Percentiles rank a stretch among this genome's conserved stretches.
Evolutionary conservation across 73 alveolate genomes (phyloP).

Genomic region (Paramecium biaurelia): DNA sequence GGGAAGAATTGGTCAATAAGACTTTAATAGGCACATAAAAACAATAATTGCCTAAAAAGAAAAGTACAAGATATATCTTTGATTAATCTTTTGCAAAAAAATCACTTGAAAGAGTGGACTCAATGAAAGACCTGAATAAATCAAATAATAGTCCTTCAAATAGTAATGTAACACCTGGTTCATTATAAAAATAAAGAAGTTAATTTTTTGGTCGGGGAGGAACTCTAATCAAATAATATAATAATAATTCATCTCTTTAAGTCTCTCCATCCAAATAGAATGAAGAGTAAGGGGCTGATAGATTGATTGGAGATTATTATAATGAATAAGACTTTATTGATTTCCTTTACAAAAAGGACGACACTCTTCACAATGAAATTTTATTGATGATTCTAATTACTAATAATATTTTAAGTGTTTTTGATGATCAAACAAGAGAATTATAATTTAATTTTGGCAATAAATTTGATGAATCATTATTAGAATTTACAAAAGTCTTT

Average conservation of each 20-base stretch:
- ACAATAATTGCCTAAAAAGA: background rate
- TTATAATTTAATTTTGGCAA: background rate
- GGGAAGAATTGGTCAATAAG: background rate
- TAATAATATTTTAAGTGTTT: background rate
- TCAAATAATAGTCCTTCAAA: background rate
- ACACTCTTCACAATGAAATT: background rate
- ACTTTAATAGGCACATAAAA: background rate
- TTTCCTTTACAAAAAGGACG: background rate
- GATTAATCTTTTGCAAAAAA: background rate
- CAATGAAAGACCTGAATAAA: background rate
- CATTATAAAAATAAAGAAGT: background rate
- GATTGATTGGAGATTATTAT: slow-evolving; percentile 27
- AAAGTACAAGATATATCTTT: background rate
- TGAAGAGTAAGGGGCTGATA: background rate
- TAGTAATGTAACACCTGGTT: background rate
- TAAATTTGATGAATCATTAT: background rate
- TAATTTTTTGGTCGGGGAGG: background rate
- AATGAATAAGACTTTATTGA: background rate
- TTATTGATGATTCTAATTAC: background rate
- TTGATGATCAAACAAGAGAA: background rate
- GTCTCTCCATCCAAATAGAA: background rate
- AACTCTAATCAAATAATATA: background rate
- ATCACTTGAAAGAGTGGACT: background rate
- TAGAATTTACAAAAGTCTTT: background rate
- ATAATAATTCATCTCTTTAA: background rate